Evolutionary conservation across 257 asterid genomes (phyloP).

Genomic region (Primulina huaijiensis): DNA sequence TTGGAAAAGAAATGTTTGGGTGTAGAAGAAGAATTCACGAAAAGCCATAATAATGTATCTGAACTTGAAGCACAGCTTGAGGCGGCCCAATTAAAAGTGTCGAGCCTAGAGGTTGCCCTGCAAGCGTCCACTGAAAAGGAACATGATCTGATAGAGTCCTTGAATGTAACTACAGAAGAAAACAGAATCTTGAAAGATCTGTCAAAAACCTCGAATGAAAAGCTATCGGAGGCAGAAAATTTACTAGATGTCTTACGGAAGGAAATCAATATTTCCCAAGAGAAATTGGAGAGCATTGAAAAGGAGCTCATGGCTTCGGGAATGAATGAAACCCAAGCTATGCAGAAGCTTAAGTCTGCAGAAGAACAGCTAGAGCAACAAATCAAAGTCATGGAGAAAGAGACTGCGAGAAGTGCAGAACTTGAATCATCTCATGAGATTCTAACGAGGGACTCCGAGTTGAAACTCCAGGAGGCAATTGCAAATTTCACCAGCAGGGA

Average conservation of each 20-base stretch:
- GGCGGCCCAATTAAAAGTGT: conserved; percentile 55
- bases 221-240: conserved; percentile 65
- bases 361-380: conserved; percentile 72
- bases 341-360: conserved; percentile 65
- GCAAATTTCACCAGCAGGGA: conserved; percentile 56
- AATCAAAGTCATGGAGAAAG: conserved; percentile 51
- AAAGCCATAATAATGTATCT: conserved; percentile 44
- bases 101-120: conserved; percentile 62
- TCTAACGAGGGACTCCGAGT: conserved; percentile 51
- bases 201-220: conserved; percentile 46
- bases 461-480: conserved; percentile 62
- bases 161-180: conserved; percentile 53
- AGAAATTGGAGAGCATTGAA: conserved; percentile 61
- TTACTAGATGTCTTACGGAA: conserved; percentile 46
- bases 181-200: conserved; percentile 54
- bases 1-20: conserved; percentile 52
- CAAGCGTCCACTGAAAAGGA: conserved; percentile 61
- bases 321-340: conserved; percentile 48
- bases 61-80: conserved; percentile 68
- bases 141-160: conserved; percentile 45
- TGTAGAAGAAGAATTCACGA: conserved; percentile 48
- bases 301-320: conserved; percentile 56
- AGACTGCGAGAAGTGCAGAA: conserved; percentile 51
- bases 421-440: conserved; percentile 60
- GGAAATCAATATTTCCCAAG: conserved; percentile 53